Evolutionary conservation across 176 grass and related monocot genomes (phyloP).

Genomic region (Stipa capillata): DNA sequence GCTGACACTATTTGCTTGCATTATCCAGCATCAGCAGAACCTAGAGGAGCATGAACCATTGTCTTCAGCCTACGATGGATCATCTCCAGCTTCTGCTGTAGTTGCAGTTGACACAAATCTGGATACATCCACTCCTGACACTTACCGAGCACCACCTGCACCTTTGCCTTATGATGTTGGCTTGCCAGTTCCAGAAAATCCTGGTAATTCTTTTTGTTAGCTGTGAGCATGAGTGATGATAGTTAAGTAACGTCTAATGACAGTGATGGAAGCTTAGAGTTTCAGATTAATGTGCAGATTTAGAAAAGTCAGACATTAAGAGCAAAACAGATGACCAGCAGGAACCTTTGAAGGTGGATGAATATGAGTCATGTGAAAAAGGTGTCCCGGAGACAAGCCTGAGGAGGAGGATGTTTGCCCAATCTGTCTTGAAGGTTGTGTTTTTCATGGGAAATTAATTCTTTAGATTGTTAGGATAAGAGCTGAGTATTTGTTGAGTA

Average conservation of each 20-base stretch:
- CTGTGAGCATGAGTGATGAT: background rate
- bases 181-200: constrained; percentile 39
- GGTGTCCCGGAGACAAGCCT: constrained; percentile 13
- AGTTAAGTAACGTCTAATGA: background rate
- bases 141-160: constrained; percentile 66
- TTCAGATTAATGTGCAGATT: constrained; percentile 37
- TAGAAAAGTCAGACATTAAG: constrained; percentile 48
- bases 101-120: constrained; percentile 60
- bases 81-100: constrained; percentile 49
- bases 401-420: constrained; percentile 96
- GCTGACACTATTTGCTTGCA: background rate
- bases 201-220: constrained; percentile 24
- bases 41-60: constrained; percentile 64
- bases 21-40: constrained; percentile 53
- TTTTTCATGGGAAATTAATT: constrained; percentile 6
- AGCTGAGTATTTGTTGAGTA: constrained; percentile 12
- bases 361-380: constrained; percentile 44
- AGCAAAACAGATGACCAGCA: constrained; percentile 49
- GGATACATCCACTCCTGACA: constrained; percentile 75
- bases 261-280: background rate
- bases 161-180: constrained; percentile 82
- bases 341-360: constrained; percentile 46
- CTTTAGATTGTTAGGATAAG: background rate
- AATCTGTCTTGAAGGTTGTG: constrained; percentile 92
- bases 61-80: constrained; percentile 55